Base-by-base conservation (phyloP, 495 filamentous ascomycete genomes). In the Cladorrhinum samala region DNA sequence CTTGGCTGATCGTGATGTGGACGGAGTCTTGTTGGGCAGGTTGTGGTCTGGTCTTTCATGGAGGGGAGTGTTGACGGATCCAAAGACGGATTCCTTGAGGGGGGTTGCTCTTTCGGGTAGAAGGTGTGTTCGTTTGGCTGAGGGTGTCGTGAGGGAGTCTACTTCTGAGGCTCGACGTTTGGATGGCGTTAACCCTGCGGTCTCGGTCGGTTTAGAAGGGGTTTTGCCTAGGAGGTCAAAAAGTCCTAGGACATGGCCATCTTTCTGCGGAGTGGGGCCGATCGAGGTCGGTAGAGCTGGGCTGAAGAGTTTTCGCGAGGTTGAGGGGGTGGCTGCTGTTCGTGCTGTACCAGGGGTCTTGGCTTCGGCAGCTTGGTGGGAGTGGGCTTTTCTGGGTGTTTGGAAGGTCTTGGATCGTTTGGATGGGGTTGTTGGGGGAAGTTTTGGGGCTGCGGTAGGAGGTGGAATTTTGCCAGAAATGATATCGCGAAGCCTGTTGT, bases 251-350 rank as follows among this genome's bases (percentile, higher is more conserved):
- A 93, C 81, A 37, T 80, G 82, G 11, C 93, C 93, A 67, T 95
- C 88, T 54, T 86, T 86, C 59, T 96, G 91, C 1, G 93, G 93
- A 1, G 93, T 97, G 1, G 91, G 91, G 6, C 91, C 91, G 56
- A 96, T 72, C 36, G 68, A 73, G 49, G 74, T 70, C 23, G 75
- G 67, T 61, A 80, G 43, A 57, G 72, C 52, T 1, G 83, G 84
- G 53, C 82, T 85, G 68, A 83, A 83, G 18, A 85, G 71, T 45
- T 77, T 78, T 6, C 81, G 73, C 9, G 80, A 61, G 1, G 74
- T 61, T 0, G 84, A 80, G 1, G 81, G 81, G 0, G 84, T 84
- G 36, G 78, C 75, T 58, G 81, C 82, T 9, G 75, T 74, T 60
- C 81, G 74, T 36, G 78, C 65, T 20, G 54, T 56, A 23, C 49